Base-by-base conservation (phyloP, 2,329 filamentous ascomycete genomes). In the Aspergillus bombycis region DNA sequence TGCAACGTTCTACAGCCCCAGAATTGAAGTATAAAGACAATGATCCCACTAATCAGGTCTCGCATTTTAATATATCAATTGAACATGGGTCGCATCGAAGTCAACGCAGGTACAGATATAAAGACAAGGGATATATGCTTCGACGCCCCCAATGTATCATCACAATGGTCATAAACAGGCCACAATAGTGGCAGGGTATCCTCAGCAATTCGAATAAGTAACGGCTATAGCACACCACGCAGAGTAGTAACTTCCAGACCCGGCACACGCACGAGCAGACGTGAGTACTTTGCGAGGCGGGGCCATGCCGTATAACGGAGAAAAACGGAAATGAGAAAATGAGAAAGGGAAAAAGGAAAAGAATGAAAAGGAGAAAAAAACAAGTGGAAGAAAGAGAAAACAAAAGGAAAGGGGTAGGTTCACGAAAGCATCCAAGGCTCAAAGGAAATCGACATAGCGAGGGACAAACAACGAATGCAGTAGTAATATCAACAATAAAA, bases 151-250 rank as follows among this genome's bases (percentile, higher is more conserved):
- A 11, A 45, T 28, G 54, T 64, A 68, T 70, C 69, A 62, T 71
- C 59, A 59, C 54, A 68, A 66, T 54, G 53, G 59, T 70, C 69
- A 70, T 69, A 71, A 52, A 69, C 69, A 65, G 34, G 63, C 67
- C 67, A 70, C 65, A 43, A 61, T 38, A 38, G 63, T 62, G 65
- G 65, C 67, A 70, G 68, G 68, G 68, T 70, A 70, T 70, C 67
- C 62, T 69, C 64, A 64, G 66, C 60, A 63, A 62, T 58, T 55
- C 61, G 66, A 67, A 68, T 50, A 57, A 58, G 61, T 57, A 69
- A 69, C 48, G 55, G 46, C 57, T 41, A 52, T 32, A 53, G 34
- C 50, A 50, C 32, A 41, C 41, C 26, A 46, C 19, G 48, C 12
- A n/a, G 7, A 57, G 28, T 52, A 11, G 28, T 23, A 23, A 30